Evolutionary conservation across 2,329 filamentous ascomycete species (phyloP).

Genomic region (Pseudocercospora ulei): DNA sequence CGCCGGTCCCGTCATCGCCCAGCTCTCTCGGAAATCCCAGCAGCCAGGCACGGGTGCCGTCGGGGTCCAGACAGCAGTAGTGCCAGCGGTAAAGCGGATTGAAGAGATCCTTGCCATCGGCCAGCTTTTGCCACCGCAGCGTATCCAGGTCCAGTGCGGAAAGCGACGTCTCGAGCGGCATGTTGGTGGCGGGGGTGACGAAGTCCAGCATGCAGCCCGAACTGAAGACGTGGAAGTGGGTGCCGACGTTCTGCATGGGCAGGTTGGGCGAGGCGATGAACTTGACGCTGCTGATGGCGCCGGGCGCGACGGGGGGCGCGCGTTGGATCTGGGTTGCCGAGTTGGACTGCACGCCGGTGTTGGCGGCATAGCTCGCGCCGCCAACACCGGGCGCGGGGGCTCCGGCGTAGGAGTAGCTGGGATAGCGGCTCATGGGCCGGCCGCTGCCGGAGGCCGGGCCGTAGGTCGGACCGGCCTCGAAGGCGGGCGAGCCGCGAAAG

Average conservation of each 20-base stretch:
- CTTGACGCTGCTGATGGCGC: conserved; percentile 77
- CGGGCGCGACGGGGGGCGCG: conserved; percentile 56
- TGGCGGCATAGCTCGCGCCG: conserved; percentile 59
- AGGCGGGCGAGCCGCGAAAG: conserved; percentile 78
- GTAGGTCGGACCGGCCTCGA: conserved; percentile 40
- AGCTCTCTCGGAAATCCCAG: conserved; percentile 79
- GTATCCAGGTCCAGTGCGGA: conserved; percentile 80
- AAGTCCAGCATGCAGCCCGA: conserved; percentile 90
- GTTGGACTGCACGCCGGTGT: conserved; percentile 52
- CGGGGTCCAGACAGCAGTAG: conserved; percentile 91
- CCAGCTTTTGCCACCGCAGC: conserved; percentile 86
- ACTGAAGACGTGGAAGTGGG: conserved; percentile 90
- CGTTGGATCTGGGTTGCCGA: conserved; percentile 39
- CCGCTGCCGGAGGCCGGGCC: conserved; percentile 32
- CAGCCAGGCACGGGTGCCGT: conserved; percentile 92
- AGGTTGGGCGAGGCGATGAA: conserved; percentile 81
- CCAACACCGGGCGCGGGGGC: conserved; percentile 31
- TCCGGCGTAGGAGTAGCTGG: conserved; percentile 23
- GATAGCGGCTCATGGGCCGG: conserved; percentile 30
- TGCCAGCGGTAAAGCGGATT: conserved; percentile 91
- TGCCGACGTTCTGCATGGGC: conserved; percentile 79
- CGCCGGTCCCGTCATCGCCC: conserved; percentile 57
- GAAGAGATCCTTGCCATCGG: conserved; percentile 89
- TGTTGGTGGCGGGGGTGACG: conserved; percentile 81
- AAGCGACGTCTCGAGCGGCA: conserved; percentile 78